Percentiles rank a stretch among this genome's conserved stretches.
phyloP scores from a whole-genome alignment of 495 filamentous ascomycete genomes.

The Trichoderma erinaceum region DNA sequence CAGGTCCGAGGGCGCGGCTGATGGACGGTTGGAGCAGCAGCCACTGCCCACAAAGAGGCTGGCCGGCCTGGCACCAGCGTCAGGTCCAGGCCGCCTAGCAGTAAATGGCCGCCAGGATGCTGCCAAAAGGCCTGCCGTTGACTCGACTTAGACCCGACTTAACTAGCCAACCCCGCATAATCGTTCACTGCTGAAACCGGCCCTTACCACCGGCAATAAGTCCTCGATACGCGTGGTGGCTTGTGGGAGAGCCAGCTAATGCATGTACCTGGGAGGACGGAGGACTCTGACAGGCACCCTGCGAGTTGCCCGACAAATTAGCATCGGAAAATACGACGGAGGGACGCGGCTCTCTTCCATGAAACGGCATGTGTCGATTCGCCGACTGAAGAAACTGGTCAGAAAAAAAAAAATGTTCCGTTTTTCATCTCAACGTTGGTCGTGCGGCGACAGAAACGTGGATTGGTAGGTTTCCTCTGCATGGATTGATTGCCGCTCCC shows the following conservation, averaged over 20 bases:
- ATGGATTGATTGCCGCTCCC: too few relatives aligned
- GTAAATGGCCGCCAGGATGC: constrained; percentile 1
- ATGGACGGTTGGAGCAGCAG: background rate
- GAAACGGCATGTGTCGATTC: background rate
- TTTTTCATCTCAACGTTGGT: background rate
- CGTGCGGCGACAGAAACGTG: background rate
- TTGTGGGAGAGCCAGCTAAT: background rate
- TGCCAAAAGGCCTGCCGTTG: background rate
- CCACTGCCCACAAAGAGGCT: constrained; percentile 8
- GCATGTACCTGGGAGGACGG: background rate
- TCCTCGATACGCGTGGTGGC: background rate
- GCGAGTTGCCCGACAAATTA: background rate
- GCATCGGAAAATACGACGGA: constrained; percentile 8
- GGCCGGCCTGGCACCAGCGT: background rate
- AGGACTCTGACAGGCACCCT: background rate
- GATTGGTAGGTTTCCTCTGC: background rate
- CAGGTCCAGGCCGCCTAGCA: background rate
- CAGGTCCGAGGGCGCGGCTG: constrained; percentile 2
- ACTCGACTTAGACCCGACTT: background rate
- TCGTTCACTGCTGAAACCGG: constrained; percentile 6
- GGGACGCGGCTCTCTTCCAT: background rate
- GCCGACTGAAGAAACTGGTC: background rate
- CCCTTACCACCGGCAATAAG: constrained; percentile 12
- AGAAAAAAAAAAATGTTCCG: background rate
- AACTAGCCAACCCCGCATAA: constrained; percentile 8